Evolutionary conservation across 352 stramenopile species (phyloP).

Genomic region (Stramenopiles sp.): DNA sequence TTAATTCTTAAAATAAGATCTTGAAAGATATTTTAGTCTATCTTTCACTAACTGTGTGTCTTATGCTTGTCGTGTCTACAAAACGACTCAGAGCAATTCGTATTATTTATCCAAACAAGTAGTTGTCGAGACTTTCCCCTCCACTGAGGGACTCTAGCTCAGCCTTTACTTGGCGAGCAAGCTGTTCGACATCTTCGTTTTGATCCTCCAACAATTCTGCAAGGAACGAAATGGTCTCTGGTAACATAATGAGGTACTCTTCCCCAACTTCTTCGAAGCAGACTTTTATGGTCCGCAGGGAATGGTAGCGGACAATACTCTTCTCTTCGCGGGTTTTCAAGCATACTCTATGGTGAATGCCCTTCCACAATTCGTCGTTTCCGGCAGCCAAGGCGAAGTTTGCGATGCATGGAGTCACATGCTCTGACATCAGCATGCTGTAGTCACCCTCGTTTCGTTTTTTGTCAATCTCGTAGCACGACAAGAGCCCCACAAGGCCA

Average conservation of each 20-base stretch:
- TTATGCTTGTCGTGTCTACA: too few relatives aligned
- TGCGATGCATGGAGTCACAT: conserved; percentile 39
- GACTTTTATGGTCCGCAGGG: conserved; percentile 50
- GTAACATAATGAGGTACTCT: conserved; percentile 60
- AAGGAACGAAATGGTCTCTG: conserved; percentile 62
- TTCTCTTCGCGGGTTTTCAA: conserved; percentile 55
- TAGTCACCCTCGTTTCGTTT: conserved; percentile 24
- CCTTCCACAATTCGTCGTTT: conserved; percentile 62
- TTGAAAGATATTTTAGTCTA: too few relatives aligned
- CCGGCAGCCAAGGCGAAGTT: conserved; percentile 57
- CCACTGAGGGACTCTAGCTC: conserved; percentile 59
- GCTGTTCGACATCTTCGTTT: conserved; percentile 49
- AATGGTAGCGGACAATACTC: conserved; percentile 39
- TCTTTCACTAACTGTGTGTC: too few relatives aligned
- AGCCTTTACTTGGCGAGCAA: conserved; percentile 59
- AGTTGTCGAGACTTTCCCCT: conserved; percentile 59
- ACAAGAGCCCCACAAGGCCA: conserved; percentile 43
- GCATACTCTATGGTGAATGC: conserved; percentile 54
- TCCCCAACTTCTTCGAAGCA: conserved; percentile 60
- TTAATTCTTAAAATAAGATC: too few relatives aligned
- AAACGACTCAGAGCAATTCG: too few relatives aligned
- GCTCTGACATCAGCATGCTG: conserved; percentile 41
- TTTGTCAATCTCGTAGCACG: conserved; percentile 33
- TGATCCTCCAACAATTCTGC: conserved; percentile 62
- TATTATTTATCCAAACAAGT: conserved; percentile 31